Evolutionary conservation across 805 yeast species (phyloP).

Genomic region (Wickerhamiella australiensis): DNA sequence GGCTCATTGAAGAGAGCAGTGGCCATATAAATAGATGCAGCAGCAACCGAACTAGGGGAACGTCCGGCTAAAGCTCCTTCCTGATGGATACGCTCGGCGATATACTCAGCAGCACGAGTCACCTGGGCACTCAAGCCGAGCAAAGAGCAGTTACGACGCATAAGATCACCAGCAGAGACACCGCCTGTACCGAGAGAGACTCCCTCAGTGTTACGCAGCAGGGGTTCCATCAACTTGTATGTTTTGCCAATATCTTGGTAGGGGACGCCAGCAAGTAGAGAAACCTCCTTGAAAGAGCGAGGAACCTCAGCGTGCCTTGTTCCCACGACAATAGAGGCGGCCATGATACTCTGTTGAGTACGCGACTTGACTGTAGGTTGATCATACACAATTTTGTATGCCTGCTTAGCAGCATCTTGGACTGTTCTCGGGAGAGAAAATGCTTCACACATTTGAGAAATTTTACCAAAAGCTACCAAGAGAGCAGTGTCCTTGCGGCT

Average conservation of each 20-base stretch:
- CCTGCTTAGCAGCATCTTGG: slow-evolving; percentile 95
- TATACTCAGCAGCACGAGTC: slow-evolving; percentile 84
- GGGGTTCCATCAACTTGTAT: slow-evolving; percentile 70
- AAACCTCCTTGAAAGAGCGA: slow-evolving; percentile 88
- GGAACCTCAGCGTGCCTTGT: slow-evolving; percentile 90
- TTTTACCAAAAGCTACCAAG: slow-evolving; percentile 78
- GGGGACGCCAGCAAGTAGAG: slow-evolving; percentile 89
- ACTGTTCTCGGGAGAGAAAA: slow-evolving; percentile 89
- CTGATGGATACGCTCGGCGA: slow-evolving; percentile 80
- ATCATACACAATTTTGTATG: slow-evolving; percentile 80
- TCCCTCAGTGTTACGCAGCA: slow-evolving; percentile 30
- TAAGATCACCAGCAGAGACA: slow-evolving; percentile 85
- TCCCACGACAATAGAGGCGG: slow-evolving; percentile 88
- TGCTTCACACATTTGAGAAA: slow-evolving; percentile 94
- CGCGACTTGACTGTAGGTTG: slow-evolving; percentile 79
- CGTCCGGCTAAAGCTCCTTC: slow-evolving; percentile 92
- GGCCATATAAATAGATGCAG: slow-evolving; percentile 92
- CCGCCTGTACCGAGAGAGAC: slow-evolving; percentile 32
- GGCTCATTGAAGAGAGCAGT: slow-evolving; percentile 75
- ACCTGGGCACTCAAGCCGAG: slow-evolving; percentile 75
- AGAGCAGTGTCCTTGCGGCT: slow-evolving; percentile 82
- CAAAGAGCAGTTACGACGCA: slow-evolving; percentile 91
- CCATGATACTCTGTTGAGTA: slow-evolving; percentile 88
- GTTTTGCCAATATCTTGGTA: slow-evolving; percentile 90
- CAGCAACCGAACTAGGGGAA: slow-evolving; percentile 94